phyloP scores from a whole-genome alignment of 1,139 yeast species.

The Suhomyces yuchorum region DNA sequence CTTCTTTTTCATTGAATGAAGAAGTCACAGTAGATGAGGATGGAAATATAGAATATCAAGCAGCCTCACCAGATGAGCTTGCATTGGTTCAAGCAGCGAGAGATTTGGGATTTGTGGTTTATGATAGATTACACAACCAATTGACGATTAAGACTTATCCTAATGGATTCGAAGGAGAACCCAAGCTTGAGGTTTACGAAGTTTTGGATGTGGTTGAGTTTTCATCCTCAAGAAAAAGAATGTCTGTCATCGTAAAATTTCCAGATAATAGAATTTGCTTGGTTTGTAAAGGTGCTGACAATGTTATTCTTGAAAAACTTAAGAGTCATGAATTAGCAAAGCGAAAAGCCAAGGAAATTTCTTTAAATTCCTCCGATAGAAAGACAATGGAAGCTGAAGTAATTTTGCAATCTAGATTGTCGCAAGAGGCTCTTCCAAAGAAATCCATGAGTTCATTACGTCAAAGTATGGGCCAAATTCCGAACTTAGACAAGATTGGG shows the following conservation, averaged over 20 bases:
- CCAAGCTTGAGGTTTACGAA: constrained; percentile 68
- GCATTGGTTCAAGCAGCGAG: constrained; percentile 94
- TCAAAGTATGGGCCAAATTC: constrained; percentile 23
- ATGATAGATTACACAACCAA: constrained; percentile 60
- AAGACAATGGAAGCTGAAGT: constrained; percentile 81
- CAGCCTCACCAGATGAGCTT: constrained; percentile 94
- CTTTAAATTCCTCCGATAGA: constrained; percentile 61
- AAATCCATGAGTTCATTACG: constrained; percentile 35
- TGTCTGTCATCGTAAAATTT: constrained; percentile 82
- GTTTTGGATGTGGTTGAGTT: constrained; percentile 83
- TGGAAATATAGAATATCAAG: constrained; percentile 71
- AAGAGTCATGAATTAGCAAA: constrained; percentile 59
- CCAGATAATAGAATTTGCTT: constrained; percentile 81
- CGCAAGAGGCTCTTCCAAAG: constrained; percentile 35
- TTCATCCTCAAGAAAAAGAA: constrained; percentile 84
- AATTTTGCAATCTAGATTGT: constrained; percentile 54
- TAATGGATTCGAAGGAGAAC: constrained; percentile 66
- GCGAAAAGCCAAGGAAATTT: constrained; percentile 62
- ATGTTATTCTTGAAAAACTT: constrained; percentile 78
- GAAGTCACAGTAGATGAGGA: constrained; percentile 33
- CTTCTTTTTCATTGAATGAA: constrained; percentile 14
- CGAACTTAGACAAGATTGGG: constrained; percentile 24
- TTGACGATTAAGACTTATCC: constrained; percentile 80
- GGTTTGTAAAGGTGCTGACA: constrained; percentile 95
- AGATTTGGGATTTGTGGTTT: constrained; percentile 85